Conservation (phyloP, 192 early-diverging fungal species). For the Coemansia sp. region DNA sequence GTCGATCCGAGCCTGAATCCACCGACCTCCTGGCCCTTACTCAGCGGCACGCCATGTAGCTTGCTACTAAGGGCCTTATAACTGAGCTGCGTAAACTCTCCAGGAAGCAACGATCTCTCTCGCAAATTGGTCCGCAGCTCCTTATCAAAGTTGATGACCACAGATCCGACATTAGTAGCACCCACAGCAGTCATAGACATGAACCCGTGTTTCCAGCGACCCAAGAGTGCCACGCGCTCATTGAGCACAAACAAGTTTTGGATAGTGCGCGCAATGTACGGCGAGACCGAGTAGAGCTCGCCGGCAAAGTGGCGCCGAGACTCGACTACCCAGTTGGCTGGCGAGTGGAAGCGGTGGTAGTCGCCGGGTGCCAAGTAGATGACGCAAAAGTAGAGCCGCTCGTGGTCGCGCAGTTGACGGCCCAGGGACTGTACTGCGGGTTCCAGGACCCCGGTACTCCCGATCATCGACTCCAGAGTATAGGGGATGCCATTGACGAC, state of each 20-base stretch:
- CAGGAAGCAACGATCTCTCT: conserved; percentile 62
- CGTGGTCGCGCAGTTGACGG: conserved; percentile 62
- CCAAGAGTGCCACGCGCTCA: conserved; percentile 92
- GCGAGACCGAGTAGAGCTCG: conserved; percentile 95
- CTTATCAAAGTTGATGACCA: conserved; percentile 93
- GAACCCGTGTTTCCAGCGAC: conserved; percentile 92
- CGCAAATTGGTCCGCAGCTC: conserved; percentile 72
- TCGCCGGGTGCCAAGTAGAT: conserved; percentile 98
- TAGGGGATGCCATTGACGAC: conserved; percentile 87
- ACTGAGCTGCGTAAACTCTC: conserved; percentile 75
- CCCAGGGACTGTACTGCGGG: conserved; percentile 44
- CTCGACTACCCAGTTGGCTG: conserved; percentile 92
- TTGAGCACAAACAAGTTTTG: conserved; percentile 95
- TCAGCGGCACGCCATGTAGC: conserved; percentile 70
- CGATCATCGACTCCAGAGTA: conserved; percentile 76
- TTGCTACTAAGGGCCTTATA: conserved; percentile 67
- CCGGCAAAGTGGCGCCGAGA: conserved; percentile 91
- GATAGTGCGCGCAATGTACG: conserved; percentile 82
- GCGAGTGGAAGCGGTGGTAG: conserved; percentile 99
- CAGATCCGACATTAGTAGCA: conserved; percentile 97
- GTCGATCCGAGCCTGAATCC: conserved; percentile 96
- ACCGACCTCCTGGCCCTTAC: conserved; percentile 88
- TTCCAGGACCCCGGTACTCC: conserved; percentile 50
- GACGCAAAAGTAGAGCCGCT: conserved; percentile 86
- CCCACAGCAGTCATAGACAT: conserved; percentile 98